Conservation (phyloP, 306 rosid genomes). For the Cucurbita ficifolia region DNA sequence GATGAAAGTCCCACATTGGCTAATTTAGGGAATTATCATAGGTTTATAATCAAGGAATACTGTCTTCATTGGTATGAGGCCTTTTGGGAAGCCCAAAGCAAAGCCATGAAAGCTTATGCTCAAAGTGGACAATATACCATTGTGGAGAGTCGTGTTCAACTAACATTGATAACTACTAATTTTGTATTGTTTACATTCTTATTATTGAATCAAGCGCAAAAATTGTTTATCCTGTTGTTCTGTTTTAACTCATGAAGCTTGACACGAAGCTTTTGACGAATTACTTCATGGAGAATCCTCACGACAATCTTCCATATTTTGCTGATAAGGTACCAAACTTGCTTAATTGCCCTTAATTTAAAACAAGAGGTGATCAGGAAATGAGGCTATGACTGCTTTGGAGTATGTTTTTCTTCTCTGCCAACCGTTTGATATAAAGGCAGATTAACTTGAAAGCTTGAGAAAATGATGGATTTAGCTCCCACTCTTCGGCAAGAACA, state of each 20-base stretch:
- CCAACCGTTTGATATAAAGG: background rate
- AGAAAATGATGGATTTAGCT: background rate
- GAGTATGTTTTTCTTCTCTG: background rate
- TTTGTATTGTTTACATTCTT: too few relatives aligned
- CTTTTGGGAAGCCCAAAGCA: too few relatives aligned
- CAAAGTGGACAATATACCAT: too few relatives aligned
- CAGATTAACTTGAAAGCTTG: background rate
- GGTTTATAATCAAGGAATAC: too few relatives aligned
- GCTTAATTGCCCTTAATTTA: background rate
- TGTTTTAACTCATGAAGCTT: slow-evolving; percentile 45
- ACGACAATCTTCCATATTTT: slow-evolving; percentile 58
- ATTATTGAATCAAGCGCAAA: background rate
- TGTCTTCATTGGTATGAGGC: too few relatives aligned
- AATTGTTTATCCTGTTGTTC: background rate
- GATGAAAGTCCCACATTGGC: too few relatives aligned
- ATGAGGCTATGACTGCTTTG: background rate
- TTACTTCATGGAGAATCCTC: slow-evolving; percentile 47
- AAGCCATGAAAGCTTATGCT: too few relatives aligned
- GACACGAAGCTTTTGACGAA: slow-evolving; percentile 65
- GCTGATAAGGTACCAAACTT: slow-evolving; percentile 54
- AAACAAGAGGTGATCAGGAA: background rate
- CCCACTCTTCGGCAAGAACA: background rate
- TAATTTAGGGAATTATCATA: too few relatives aligned
- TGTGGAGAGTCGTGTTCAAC: too few relatives aligned
- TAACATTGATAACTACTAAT: too few relatives aligned